These are phyloP conservation scores for Cytospora leucostoma DNA, from an alignment of 2,329 filamentous ascomycete species.

Conservation along the genomic window DNA sequence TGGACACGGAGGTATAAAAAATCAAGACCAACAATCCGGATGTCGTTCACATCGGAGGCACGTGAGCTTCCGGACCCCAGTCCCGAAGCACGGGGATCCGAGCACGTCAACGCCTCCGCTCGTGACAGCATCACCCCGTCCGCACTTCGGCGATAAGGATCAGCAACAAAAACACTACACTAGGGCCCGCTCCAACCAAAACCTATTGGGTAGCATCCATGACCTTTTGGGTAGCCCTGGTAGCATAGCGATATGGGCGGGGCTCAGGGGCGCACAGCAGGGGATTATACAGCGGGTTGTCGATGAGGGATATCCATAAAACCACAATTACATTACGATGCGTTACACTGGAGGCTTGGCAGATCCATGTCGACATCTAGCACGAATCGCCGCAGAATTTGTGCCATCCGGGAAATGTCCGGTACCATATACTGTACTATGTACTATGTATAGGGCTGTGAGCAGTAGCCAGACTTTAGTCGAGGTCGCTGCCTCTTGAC, in stretches of 20 bases:
- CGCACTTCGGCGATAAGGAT: constrained; percentile 11
- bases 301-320: neutral
- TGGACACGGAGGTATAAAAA: neutral
- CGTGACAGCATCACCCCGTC: constrained; percentile 16
- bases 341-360: neutral
- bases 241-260: no score
- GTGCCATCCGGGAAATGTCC: neutral
- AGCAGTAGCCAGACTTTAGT: neutral
- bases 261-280: neutral
- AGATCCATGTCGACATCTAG: neutral
- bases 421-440: neutral
- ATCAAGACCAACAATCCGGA: neutral
- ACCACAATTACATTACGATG: neutral
- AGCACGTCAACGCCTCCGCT: constrained; percentile 14
- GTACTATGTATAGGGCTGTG: neutral
- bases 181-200: no score
- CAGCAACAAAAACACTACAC: constrained; percentile 1
- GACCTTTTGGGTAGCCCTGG: no score
- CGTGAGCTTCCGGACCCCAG: neutral
- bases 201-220: no score
- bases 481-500: neutral
- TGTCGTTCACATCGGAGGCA: neutral
- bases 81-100: constrained; percentile 8
- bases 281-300: neutral
- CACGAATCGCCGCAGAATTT: neutral